Percentiles rank a stretch among this genome's conserved stretches.
Evolutionary conservation across 345 rosid genomes (phyloP).

Genomic region (Boechera retrofracta): DNA sequence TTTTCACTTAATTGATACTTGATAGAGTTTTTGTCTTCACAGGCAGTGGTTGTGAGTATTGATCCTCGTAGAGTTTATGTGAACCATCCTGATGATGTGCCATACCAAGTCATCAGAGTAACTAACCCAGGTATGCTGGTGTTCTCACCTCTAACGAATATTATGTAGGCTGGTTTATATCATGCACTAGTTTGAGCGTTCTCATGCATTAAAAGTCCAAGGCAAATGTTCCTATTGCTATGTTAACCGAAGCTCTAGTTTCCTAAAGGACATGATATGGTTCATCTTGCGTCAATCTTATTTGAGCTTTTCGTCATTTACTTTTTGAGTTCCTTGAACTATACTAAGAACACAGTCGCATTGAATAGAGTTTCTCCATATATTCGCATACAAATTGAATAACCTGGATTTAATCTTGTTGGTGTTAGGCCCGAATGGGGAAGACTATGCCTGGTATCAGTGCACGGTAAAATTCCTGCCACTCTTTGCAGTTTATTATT

Average conservation of each 20-base stretch:
- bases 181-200: background rate
- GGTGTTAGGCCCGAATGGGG: constrained; percentile 81
- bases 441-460: constrained; percentile 98
- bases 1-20: constrained; percentile 22
- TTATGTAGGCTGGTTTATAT: constrained; percentile 1
- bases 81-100: constrained; percentile 71
- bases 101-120: constrained; percentile 64
- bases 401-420: constrained; percentile 10
- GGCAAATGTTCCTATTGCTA: constrained; percentile 2
- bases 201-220: background rate
- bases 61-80: constrained; percentile 93
- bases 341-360: background rate
- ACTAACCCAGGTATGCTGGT: constrained; percentile 67
- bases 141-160: constrained; percentile 19
- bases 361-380: constrained; percentile 9
- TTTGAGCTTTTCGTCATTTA: background rate
- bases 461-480: constrained; percentile 72
- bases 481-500: constrained; percentile 5
- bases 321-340: constrained; percentile 5
- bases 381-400: constrained; percentile 16
- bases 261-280: constrained; percentile 8
- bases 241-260: constrained; percentile 1
- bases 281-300: constrained; percentile 1
- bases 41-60: constrained; percentile 99
- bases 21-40: constrained; percentile 37